Evolutionary conservation across 805 yeast species (phyloP).

Genomic region (Wickerhamiella alocasiicola): DNA sequence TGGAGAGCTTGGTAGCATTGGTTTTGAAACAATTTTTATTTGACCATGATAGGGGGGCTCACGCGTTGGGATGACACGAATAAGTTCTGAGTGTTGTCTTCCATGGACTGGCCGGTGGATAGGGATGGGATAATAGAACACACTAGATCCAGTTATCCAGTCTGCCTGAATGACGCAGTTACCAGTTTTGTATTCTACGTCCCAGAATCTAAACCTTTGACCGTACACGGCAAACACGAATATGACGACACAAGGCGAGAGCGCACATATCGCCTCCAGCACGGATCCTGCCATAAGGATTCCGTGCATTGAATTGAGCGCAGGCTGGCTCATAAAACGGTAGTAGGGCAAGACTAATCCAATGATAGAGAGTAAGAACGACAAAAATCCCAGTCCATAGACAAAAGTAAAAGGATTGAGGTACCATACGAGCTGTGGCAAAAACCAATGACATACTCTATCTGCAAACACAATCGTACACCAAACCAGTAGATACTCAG

Average conservation of each 20-base stretch:
- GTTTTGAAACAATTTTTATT: slow-evolving; percentile 39
- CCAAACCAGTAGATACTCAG: slow-evolving; percentile 48
- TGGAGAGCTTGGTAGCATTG: slow-evolving; percentile 27
- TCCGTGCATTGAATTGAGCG: slow-evolving; percentile 39
- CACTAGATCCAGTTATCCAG: slow-evolving; percentile 58
- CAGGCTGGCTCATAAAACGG: slow-evolving; percentile 37
- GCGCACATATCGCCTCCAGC: slow-evolving; percentile 38
- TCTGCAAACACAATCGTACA: slow-evolving; percentile 56
- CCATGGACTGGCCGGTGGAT: slow-evolving; percentile 33
- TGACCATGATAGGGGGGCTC: slow-evolving; percentile 30
- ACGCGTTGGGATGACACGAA: slow-evolving; percentile 49
- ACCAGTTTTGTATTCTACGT: background rate
- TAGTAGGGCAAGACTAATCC: slow-evolving; percentile 50
- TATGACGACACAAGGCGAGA: slow-evolving; percentile 39
- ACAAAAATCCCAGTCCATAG: slow-evolving; percentile 42
- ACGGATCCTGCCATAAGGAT: slow-evolving; percentile 42
- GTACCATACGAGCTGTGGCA: slow-evolving; percentile 54
- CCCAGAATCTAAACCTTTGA: background rate
- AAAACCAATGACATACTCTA: slow-evolving; percentile 63
- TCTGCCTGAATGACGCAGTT: slow-evolving; percentile 42
- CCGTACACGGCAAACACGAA: slow-evolving; percentile 29
- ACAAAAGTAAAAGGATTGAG: slow-evolving; percentile 38
- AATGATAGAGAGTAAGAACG: slow-evolving; percentile 52
- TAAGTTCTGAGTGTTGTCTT: slow-evolving; percentile 28
- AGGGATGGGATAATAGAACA: slow-evolving; percentile 36